Conservation (phyloP, 2,329 filamentous ascomycete genomes). For the Xylariaceae sp. region DNA sequence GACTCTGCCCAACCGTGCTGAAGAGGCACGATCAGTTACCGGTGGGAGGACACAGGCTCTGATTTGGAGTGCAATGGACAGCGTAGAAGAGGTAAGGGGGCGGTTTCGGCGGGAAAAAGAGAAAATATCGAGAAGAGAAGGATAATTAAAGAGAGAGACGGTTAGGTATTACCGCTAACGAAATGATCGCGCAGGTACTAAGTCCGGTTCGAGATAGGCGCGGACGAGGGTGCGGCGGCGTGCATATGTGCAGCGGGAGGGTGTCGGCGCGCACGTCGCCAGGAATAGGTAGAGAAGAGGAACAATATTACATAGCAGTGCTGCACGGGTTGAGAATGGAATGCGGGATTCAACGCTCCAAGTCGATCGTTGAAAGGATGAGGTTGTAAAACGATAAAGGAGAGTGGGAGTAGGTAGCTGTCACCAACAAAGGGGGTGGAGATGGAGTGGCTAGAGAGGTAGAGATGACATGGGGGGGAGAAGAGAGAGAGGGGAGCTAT, state of each 20-base stretch:
- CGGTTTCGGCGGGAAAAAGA: neutral
- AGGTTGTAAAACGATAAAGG: neutral
- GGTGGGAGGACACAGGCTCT: neutral
- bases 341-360: neutral
- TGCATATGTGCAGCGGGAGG: neutral
- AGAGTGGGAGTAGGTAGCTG: neutral
- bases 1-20: conserved; percentile 14
- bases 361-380: neutral
- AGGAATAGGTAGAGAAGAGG: neutral
- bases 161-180: conserved; percentile 10
- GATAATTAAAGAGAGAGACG: neutral
- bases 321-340: neutral
- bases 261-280: neutral
- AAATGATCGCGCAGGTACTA: conserved; percentile 4
- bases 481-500: neutral
- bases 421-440: neutral
- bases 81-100: neutral
- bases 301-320: neutral
- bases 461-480: neutral
- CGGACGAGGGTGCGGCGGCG: no score
- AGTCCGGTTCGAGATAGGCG: neutral
- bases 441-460: neutral
- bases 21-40: conserved; percentile 2
- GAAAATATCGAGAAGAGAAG: conserved; percentile 6
- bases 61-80: neutral